These are phyloP conservation scores for Lachancea dasiensis DNA, from an alignment of 805 yeast genomes.

Conservation along the genomic window DNA sequence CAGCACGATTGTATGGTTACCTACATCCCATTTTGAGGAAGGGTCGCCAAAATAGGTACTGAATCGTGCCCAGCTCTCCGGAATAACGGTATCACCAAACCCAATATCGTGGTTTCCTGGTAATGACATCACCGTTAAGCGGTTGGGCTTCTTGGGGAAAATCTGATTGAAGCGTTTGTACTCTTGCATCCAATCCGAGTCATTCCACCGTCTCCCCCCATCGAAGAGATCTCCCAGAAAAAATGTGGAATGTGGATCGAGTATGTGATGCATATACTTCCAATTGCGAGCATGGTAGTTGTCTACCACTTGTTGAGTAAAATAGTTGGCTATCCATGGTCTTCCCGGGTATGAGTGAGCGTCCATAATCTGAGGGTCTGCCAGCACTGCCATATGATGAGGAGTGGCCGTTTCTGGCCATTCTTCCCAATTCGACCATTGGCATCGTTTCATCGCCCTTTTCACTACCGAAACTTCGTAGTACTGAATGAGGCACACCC, in stretches of 20 bases:
- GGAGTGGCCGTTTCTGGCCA: slow-evolving; percentile 41
- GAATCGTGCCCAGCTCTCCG: slow-evolving; percentile 56
- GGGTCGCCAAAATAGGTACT: slow-evolving; percentile 68
- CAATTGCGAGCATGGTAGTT: slow-evolving; percentile 75
- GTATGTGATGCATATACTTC: slow-evolving; percentile 45
- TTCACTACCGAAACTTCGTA: slow-evolving; percentile 49
- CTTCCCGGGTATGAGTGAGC: slow-evolving; percentile 78
- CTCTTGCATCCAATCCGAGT: slow-evolving; percentile 65
- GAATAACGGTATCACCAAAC: slow-evolving; percentile 66
- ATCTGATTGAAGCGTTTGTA: slow-evolving; percentile 59
- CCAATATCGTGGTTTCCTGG: slow-evolving; percentile 99
- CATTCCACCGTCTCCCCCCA: slow-evolving; percentile 87
- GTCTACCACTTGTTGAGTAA: slow-evolving; percentile 64
- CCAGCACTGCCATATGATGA: slow-evolving; percentile 57
- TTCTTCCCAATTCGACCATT: slow-evolving; percentile 64
- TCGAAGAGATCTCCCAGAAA: slow-evolving; percentile 92
- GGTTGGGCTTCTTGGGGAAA: slow-evolving; percentile 51
- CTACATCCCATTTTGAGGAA: slow-evolving; percentile 42
- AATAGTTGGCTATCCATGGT: slow-evolving; percentile 41
- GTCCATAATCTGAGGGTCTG: slow-evolving; percentile 95
- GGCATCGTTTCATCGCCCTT: slow-evolving; percentile 41
- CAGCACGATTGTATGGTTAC: slow-evolving; percentile 68
- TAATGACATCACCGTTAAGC: slow-evolving; percentile 39
- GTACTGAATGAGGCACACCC: slow-evolving; percentile 44
- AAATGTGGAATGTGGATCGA: slow-evolving; percentile 70